phyloP scores from a whole-genome alignment of 306 rosid species.

The Corylus americana region DNA sequence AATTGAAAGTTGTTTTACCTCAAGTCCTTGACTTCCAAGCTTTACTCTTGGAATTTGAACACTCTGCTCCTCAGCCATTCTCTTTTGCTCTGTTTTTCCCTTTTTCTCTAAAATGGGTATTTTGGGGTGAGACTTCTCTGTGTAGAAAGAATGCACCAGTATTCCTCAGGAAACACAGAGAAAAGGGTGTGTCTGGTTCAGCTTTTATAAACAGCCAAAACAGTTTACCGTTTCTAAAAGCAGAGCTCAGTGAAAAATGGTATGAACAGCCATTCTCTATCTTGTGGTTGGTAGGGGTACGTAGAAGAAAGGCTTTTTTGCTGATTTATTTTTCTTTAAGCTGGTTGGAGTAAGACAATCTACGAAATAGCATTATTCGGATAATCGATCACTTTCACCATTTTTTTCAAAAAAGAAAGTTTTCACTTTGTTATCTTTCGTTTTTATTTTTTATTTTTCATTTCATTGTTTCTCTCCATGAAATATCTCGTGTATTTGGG shows the following conservation, averaged over 20 bases:
- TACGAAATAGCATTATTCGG: too few species aligned
- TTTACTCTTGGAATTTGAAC: constrained; percentile 42
- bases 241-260: neutral
- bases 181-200: neutral
- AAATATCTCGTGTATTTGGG: too few species aligned
- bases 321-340: too few species aligned
- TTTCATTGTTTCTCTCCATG: too few species aligned
- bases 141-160: neutral
- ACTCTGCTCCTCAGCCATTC: constrained; percentile 32
- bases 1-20: constrained; percentile 30
- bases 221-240: neutral
- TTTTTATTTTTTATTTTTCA: too few species aligned
- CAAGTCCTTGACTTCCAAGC: constrained; percentile 55
- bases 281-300: too few species aligned
- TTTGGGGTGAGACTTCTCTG: neutral
- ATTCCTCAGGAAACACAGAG: neutral
- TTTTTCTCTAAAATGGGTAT: neutral
- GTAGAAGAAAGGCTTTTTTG: too few species aligned
- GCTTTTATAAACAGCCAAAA: neutral
- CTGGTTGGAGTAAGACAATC: too few species aligned
- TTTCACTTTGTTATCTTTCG: neutral
- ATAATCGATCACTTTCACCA: too few species aligned
- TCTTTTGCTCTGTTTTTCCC: neutral
- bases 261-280: too few species aligned
- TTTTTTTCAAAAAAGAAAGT: neutral